Percentiles rank a stretch among this genome's conserved stretches.
phyloP scores from a whole-genome alignment of 2,329 filamentous ascomycete species.

The Falciphora oryzae region DNA sequence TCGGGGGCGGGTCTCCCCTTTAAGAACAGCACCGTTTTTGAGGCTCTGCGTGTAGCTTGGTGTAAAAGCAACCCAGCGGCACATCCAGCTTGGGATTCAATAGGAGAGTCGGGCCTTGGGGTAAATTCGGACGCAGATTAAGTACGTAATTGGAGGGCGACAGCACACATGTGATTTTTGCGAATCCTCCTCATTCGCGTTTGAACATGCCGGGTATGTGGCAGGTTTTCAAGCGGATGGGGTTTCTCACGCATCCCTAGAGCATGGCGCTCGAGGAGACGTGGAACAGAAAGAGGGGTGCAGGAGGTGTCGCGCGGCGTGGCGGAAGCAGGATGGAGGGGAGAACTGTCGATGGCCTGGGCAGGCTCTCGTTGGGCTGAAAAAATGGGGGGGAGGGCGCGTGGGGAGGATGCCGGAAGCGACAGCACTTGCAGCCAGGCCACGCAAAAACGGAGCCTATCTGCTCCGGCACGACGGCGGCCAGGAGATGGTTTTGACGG shows the following conservation, averaged over 20 bases:
- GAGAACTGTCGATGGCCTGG: neutral
- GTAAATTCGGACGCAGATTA: neutral
- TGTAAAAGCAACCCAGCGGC: neutral
- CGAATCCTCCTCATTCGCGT: neutral
- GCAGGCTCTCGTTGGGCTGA: neutral
- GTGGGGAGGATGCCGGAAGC: neutral
- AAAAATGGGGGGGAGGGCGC: neutral
- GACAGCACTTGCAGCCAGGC: neutral
- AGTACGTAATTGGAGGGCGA: conserved; percentile 1
- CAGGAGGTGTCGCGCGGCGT: neutral
- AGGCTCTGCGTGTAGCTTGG: conserved; percentile 2
- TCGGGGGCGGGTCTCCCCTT: neutral
- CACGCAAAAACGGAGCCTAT: neutral
- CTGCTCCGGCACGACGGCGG: neutral
- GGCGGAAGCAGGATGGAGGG: neutral
- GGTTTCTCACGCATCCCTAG: neutral
- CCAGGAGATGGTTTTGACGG: neutral
- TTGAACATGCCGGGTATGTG: conserved; percentile 1
- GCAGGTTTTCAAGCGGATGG: neutral
- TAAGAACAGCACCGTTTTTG: neutral
- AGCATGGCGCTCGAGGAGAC: conserved; percentile 1
- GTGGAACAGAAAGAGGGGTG: neutral
- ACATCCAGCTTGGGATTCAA: neutral
- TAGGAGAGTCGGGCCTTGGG: neutral
- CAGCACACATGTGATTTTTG: conserved; percentile 1